Conservation (phyloP, 805 yeast species). For the Saturnispora sanitii region DNA sequence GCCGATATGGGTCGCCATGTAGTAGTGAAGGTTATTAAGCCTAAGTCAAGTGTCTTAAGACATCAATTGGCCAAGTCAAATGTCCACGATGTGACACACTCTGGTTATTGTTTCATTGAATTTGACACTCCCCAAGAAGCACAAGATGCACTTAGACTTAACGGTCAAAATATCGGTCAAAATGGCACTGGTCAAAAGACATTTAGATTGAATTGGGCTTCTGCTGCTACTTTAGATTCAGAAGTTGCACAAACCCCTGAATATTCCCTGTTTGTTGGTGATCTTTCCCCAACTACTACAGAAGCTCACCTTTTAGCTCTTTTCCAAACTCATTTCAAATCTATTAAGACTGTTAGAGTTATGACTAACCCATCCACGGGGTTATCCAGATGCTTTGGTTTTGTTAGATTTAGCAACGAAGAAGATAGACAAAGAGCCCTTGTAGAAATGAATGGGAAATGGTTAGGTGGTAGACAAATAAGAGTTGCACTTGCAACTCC, state of each 20-base stretch:
- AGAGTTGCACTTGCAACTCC: conserved; percentile 78
- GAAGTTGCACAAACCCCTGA: conserved; percentile 69
- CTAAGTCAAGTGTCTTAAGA: conserved; percentile 28
- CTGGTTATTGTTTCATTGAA: conserved; percentile 73
- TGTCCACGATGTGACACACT: conserved; percentile 22
- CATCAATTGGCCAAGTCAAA: conserved; percentile 24
- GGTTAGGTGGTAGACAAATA: conserved; percentile 70
- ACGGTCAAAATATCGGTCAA: conserved; percentile 58
- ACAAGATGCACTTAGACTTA: conserved; percentile 53
- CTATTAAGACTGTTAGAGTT: conserved; percentile 71
- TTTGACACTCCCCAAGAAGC: conserved; percentile 63
- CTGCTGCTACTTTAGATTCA: conserved; percentile 66
- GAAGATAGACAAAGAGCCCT: conserved; percentile 60
- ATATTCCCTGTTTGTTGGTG: conserved; percentile 75
- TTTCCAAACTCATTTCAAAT: conserved; percentile 54
- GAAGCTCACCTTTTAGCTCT: conserved; percentile 69
- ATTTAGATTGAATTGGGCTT: conserved; percentile 76
- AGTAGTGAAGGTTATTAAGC: conserved; percentile 55
- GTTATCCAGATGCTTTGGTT: conserved; percentile 70
- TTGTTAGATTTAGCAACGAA: conserved; percentile 66
- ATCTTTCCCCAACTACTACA: conserved; percentile 65
- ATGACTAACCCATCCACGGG: conserved; percentile 82
- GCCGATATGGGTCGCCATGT: conserved; percentile 44
- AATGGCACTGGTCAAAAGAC: conserved; percentile 44
- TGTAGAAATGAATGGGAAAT: conserved; percentile 65